A percentile compares a stretch with the other conserved stretches of the same genome.
These are phyloP conservation scores for Zanthoxylum bungeanum DNA, from an alignment of 345 rosid species.

Conservation along the genomic window DNA sequence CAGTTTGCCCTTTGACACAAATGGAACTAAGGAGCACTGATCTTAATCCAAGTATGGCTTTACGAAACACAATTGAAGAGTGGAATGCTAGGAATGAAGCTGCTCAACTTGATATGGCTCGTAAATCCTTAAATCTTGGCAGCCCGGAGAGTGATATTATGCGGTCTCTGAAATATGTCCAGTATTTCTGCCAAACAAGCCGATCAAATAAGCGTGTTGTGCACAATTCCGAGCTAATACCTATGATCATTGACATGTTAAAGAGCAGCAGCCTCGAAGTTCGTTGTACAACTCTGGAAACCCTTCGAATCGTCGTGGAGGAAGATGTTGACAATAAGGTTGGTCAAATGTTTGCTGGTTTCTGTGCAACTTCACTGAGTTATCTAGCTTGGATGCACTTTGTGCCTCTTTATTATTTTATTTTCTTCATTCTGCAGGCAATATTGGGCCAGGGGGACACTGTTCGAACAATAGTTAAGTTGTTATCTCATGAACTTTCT, in stretches of 20 bases:
- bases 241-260: slow-evolving; percentile 72
- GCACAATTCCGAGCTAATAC: slow-evolving; percentile 64
- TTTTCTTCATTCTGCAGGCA: slow-evolving; percentile 47
- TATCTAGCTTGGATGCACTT: slow-evolving; percentile 2
- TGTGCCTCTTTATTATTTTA: slow-evolving; percentile 7
- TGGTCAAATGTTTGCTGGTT: slow-evolving; percentile 17
- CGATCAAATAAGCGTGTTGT: slow-evolving; percentile 49
- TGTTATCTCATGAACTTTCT: slow-evolving; percentile 66
- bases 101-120: slow-evolving; percentile 81
- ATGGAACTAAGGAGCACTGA: slow-evolving; percentile 58
- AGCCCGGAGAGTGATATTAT: slow-evolving; percentile 69
- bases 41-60: slow-evolving; percentile 74
- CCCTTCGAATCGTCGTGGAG: slow-evolving; percentile 70
- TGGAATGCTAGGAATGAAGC: slow-evolving; percentile 94
- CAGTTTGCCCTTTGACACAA: slow-evolving; percentile 72
- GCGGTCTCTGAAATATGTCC: slow-evolving; percentile 53
- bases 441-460: slow-evolving; percentile 87
- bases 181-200: slow-evolving; percentile 54
- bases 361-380: slow-evolving; percentile 9
- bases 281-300: slow-evolving; percentile 68
- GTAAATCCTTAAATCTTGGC: slow-evolving; percentile 51
- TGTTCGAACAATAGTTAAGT: slow-evolving; percentile 87
- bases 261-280: slow-evolving; percentile 74
- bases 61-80: slow-evolving; percentile 85
- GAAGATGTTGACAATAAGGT: slow-evolving; percentile 91